Percentiles rank a stretch among this genome's conserved stretches.
Evolutionary conservation across 1,139 yeast species (phyloP).

Genomic region (Meyerozyma carpophila): DNA sequence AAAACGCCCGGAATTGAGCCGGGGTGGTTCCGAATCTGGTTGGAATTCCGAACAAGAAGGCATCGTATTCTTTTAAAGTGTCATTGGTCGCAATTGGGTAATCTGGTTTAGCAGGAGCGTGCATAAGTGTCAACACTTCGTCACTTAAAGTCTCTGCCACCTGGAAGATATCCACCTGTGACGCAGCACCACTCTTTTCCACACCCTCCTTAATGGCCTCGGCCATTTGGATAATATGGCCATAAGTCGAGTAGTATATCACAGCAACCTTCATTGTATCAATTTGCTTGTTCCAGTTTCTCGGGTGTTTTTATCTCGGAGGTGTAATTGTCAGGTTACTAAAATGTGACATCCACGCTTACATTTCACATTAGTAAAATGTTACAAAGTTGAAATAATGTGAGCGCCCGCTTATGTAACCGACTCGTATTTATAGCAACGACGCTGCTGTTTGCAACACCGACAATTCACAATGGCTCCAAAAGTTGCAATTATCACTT

Average conservation of each 20-base stretch:
- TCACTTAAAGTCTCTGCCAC: slow-evolving; percentile 72
- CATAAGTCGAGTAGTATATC: slow-evolving; percentile 76
- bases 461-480: background rate
- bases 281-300: background rate
- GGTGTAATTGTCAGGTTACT: background rate
- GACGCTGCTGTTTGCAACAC: background rate
- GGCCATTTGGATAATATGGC: slow-evolving; percentile 69
- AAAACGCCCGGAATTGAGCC: slow-evolving; percentile 75
- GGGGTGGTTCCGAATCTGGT: slow-evolving; percentile 81
- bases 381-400: background rate
- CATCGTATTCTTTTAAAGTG: slow-evolving; percentile 63
- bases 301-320: background rate
- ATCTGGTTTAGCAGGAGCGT: slow-evolving; percentile 62
- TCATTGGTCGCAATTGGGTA: slow-evolving; percentile 64
- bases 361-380: background rate
- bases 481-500: slow-evolving; percentile 53
- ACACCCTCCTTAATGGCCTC: slow-evolving; percentile 67
- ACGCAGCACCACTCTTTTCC: slow-evolving; percentile 66
- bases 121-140: slow-evolving; percentile 55
- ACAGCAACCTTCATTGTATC: slow-evolving; percentile 37
- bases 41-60: slow-evolving; percentile 75
- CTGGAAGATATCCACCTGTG: slow-evolving; percentile 55
- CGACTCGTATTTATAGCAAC: background rate
- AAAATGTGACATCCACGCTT: background rate
- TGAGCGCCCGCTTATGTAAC: background rate